Evolutionary conservation across 2,329 filamentous ascomycete species (phyloP).

Genomic region (Claviceps purpurea): DNA sequence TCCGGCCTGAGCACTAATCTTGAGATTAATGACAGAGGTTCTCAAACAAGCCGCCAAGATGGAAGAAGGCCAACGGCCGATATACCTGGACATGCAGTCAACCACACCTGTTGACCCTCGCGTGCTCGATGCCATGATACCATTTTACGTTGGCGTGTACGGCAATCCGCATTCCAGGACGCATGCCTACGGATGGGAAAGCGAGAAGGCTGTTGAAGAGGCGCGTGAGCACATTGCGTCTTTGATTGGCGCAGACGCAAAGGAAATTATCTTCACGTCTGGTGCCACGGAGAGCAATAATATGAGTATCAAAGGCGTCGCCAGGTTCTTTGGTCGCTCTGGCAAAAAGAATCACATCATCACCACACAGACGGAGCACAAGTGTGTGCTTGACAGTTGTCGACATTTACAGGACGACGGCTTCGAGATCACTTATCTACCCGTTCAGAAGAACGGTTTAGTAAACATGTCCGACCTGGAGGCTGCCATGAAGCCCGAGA

Average conservation of each 20-base stretch:
- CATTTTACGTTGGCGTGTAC: constrained; percentile 83
- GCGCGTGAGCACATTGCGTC: constrained; percentile 72
- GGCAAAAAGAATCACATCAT: constrained; percentile 99
- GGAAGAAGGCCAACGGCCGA: constrained; percentile 84
- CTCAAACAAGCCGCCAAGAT: constrained; percentile 85
- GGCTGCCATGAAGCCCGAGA: constrained; percentile 81
- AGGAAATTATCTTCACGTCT: constrained; percentile 98
- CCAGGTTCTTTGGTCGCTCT: constrained; percentile 80
- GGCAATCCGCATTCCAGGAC: constrained; percentile 96
- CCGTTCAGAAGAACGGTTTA: constrained; percentile 77
- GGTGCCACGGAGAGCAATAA: constrained; percentile 98
- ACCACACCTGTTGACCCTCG: constrained; percentile 91
- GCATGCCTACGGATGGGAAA: constrained; percentile 98
- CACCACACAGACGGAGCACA: constrained; percentile 95
- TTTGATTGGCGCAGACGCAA: constrained; percentile 85
- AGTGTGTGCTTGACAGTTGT: constrained; percentile 96
- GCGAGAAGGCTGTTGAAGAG: constrained; percentile 81
- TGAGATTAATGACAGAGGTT: constrained; percentile 38
- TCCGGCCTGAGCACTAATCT: neutral
- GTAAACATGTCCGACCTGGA: constrained; percentile 74
- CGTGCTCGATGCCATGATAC: constrained; percentile 92
- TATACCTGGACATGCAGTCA: constrained; percentile 97
- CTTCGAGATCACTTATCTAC: constrained; percentile 92
- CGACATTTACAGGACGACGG: constrained; percentile 94
- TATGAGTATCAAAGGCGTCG: constrained; percentile 98